Evolutionary conservation across 192 early-diverging fungal genomes (phyloP), one percentile per base, ranked within the genome.

Genomic region (Coemansia sp.): DNA sequence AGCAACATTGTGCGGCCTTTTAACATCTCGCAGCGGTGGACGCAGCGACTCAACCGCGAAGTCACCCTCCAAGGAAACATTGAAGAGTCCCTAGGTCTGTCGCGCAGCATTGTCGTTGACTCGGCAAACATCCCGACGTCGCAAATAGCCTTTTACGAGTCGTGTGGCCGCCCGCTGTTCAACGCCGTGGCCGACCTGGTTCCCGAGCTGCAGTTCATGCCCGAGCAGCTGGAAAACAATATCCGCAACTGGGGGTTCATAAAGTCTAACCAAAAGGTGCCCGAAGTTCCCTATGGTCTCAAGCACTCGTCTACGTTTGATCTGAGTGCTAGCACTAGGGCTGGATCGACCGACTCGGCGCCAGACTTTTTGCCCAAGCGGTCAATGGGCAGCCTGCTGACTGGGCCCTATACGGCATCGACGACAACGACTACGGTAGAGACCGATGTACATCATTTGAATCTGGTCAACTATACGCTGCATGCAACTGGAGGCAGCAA

Each of bases 1-100:
- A 88, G 87, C 62, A 92, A 92, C 68, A 84, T 86, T 55, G 83
- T 87, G 8, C 78, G 90, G 37, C 87, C 88, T 1, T 90, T 89
- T 66, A 83, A 80, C 63, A 84, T 86, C 39, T 85, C 86, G 48
- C 75, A 77, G 63, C 66, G 77, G 46, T 92, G 90, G 90, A 84
- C 88, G 5, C 76, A 83, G 21, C 82, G 87, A 1, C 74, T 92
- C 6, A 72, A 89, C 56, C 80, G 85, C 58, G 90, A 92, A 52
- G 86, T 89, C 68, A 82, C 75, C 2, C 75, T 82, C 37, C 88
- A 90, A 62, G 86, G 86, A 1, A 87, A 92, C 60, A 80, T 92
- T 39, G 90, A 92, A 64, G 83, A 83, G 68, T 83, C 86, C 36
- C 67, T 92, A 44, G 85, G 86, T 3, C 74, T 88, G 63, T 82